A percentile compares a stretch with the other conserved stretches of the same genome.
Conservation (phyloP, 163 green algal species). For the Scenedesmus sp. region DNA sequence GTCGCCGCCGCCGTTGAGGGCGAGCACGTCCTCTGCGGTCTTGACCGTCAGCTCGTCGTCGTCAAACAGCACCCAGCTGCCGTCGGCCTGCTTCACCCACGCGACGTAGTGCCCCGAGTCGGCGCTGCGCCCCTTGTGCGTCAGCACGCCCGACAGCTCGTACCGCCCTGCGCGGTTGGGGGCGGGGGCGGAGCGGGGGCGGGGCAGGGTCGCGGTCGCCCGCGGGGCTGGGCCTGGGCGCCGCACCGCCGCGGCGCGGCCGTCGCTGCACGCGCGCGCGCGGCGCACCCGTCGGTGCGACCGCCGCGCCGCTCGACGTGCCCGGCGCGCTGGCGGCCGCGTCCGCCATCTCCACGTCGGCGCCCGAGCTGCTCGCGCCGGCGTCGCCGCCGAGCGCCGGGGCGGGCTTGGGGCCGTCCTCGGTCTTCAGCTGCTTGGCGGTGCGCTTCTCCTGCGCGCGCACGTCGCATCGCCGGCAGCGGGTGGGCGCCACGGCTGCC, state of each 20-base stretch:
- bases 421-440: constrained; percentile 61
- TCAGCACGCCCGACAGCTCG: constrained; percentile 93
- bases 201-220: too few relatives aligned
- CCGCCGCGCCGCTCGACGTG: neutral
- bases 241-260: too few relatives aligned
- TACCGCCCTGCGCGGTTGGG: constrained; percentile 85
- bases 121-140: constrained; percentile 97
- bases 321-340: constrained; percentile 7
- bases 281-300: constrained; percentile 46
- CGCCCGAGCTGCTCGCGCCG: neutral
- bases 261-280: too few relatives aligned
- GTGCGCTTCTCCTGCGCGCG: constrained; percentile 42
- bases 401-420: constrained; percentile 26
- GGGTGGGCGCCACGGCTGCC: too few relatives aligned
- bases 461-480: too few relatives aligned
- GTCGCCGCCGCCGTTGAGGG: constrained; percentile 93
- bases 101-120: constrained; percentile 98
- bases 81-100: constrained; percentile 93
- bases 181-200: too few relatives aligned
- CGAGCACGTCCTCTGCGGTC: constrained; percentile 92
- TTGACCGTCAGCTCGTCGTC: constrained; percentile 86
- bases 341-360: constrained; percentile 66
- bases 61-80: constrained; percentile 94
- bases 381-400: constrained; percentile 5
- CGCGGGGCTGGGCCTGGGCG: too few relatives aligned